A percentile compares a stretch with the other conserved stretches of the same genome.
Evolutionary conservation across 768 basidiomycete species (phyloP).

Genomic region (Gelatoporia subvermispora): DNA sequence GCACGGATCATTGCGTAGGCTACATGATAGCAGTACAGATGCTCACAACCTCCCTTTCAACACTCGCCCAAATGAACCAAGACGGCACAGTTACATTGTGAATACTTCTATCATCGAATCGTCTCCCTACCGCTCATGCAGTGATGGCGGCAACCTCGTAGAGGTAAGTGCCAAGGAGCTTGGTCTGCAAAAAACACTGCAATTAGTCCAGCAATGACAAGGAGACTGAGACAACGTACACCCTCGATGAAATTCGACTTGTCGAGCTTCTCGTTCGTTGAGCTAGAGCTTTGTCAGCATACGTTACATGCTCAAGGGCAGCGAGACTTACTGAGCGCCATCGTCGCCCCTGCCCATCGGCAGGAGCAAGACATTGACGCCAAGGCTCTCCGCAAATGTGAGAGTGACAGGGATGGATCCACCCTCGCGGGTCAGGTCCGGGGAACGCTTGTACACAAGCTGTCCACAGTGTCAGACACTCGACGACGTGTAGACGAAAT

Average conservation of each 20-base stretch:
- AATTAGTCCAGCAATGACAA: not conserved
- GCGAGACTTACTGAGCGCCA: constrained; percentile 73
- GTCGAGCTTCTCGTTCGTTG: constrained; percentile 95
- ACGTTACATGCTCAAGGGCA: not conserved
- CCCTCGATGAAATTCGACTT: constrained; percentile 83
- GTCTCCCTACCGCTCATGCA: constrained; percentile 1
- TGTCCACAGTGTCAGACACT: constrained; percentile 9
- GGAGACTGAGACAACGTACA: constrained; percentile 37
- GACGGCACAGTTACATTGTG: too few relatives aligned
- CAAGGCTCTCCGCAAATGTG: constrained; percentile 85
- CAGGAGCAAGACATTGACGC: constrained; percentile 81
- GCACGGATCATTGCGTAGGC: too few relatives aligned
- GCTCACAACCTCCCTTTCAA: too few relatives aligned
- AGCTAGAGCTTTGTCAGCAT: constrained; percentile 37
- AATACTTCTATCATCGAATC: too few relatives aligned
- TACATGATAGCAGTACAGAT: too few relatives aligned
- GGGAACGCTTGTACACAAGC: constrained; percentile 63
- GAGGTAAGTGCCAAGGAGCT: constrained; percentile 76
- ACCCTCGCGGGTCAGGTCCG: constrained; percentile 87
- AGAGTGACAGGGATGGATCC: constrained; percentile 93
- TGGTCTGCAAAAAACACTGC: constrained; percentile 39
- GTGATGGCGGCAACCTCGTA: constrained; percentile 51
- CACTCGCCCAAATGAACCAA: too few relatives aligned
- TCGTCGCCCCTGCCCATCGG: constrained; percentile 96
- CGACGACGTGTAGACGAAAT: not conserved